These are phyloP conservation scores for Cladosporium austrohemisphaericum DNA, from an alignment of 2,329 filamentous ascomycete genomes.

Conservation along the genomic window DNA sequence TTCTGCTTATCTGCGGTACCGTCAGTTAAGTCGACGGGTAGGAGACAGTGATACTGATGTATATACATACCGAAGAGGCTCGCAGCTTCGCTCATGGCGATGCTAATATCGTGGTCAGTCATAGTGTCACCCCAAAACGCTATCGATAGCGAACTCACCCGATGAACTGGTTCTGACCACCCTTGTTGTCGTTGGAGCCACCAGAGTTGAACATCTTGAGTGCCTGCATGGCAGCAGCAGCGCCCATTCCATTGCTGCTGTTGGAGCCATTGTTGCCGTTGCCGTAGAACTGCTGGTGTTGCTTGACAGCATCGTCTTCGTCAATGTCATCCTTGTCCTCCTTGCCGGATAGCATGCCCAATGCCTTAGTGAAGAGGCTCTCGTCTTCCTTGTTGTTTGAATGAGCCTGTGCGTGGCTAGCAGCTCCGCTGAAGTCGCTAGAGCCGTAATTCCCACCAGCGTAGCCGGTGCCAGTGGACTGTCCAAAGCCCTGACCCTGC, in stretches of 20 bases:
- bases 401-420: conserved; percentile 54
- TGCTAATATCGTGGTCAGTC: conserved; percentile 74
- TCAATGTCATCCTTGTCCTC: conserved; percentile 55
- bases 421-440: conserved; percentile 53
- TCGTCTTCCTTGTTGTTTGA: conserved; percentile 49
- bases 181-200: conserved; percentile 33
- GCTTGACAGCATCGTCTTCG: conserved; percentile 63
- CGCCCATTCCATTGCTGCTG: conserved; percentile 52
- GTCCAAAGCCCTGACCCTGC: conserved; percentile 31
- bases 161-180: conserved; percentile 73
- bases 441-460: conserved; percentile 39
- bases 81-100: conserved; percentile 84
- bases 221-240: conserved; percentile 75
- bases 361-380: conserved; percentile 53
- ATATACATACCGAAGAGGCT: conserved; percentile 59
- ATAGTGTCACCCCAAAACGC: too few relatives aligned
- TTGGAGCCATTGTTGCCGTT: conserved; percentile 39
- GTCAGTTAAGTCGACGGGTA: conserved; percentile 11
- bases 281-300: conserved; percentile 73
- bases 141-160: too few relatives aligned
- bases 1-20: conserved; percentile 48
- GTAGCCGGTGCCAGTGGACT: conserved; percentile 42
- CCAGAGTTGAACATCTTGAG: conserved; percentile 66
- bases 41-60: too few relatives aligned
- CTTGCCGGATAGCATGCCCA: conserved; percentile 54